A percentile compares a stretch with the other conserved stretches of the same genome.
phyloP scores from a whole-genome alignment of 2,329 filamentous ascomycete species.

The Fusarium haematococcum region DNA sequence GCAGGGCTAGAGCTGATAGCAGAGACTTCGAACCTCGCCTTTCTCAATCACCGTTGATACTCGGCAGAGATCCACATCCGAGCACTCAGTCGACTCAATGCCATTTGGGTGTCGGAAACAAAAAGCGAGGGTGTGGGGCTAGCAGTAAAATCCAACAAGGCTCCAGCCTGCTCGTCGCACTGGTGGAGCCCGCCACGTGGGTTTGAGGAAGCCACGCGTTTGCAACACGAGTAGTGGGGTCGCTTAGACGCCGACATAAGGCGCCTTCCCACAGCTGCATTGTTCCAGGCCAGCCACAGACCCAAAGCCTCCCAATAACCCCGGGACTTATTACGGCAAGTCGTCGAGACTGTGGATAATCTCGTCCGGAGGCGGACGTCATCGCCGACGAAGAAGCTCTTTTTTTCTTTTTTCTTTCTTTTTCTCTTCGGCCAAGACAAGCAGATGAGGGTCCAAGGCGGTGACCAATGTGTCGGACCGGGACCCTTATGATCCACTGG shows the following conservation, averaged over 20 bases:
- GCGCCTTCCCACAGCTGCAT: constrained; percentile 1
- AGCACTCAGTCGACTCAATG: background rate
- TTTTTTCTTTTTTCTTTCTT: background rate
- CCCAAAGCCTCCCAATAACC: constrained; percentile 4
- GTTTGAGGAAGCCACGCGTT: constrained; percentile 42
- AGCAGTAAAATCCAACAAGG: constrained; percentile 15
- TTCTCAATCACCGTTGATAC: background rate
- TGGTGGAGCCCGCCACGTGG: constrained; percentile 46
- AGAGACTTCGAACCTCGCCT: background rate
- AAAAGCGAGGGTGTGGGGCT: constrained; percentile 30
- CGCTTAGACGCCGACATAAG: constrained; percentile 10
- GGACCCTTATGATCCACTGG: constrained; percentile 23
- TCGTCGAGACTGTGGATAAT: constrained; percentile 19
- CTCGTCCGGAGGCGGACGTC: background rate
- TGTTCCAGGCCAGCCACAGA: constrained; percentile 31
- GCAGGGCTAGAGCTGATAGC: background rate
- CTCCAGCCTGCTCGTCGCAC: constrained; percentile 21
- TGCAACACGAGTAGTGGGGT: constrained; percentile 41
- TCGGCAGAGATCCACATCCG: background rate
- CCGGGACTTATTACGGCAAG: constrained; percentile 19
- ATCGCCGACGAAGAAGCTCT: background rate
- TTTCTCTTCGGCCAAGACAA: constrained; percentile 2
- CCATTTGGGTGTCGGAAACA: background rate
- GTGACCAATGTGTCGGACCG: constrained; percentile 4
- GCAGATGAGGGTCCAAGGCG: background rate